These are phyloP conservation scores for Boletus pseudo-olivaceus DNA, from an alignment of 768 basidiomycete species.

Conservation along the genomic window DNA sequence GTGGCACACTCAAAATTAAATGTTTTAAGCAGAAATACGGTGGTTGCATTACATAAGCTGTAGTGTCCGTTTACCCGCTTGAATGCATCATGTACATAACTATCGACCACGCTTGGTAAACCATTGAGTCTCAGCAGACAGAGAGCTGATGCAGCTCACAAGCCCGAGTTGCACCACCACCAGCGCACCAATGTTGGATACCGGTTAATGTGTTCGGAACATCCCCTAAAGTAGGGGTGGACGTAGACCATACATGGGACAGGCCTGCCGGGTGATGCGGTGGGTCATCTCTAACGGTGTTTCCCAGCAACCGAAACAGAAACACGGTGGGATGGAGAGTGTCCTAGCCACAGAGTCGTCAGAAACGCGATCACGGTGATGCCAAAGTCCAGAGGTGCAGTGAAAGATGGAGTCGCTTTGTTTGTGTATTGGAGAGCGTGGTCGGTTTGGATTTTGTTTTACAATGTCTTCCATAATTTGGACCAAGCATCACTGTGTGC, in stretches of 20 bases:
- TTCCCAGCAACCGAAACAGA: background rate
- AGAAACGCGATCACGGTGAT: background rate
- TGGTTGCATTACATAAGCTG: constrained; percentile 15
- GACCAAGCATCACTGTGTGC: constrained; percentile 56
- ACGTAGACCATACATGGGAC: background rate
- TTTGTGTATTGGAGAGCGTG: constrained; percentile 42
- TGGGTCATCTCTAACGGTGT: background rate
- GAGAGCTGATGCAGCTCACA: background rate
- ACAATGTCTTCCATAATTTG: constrained; percentile 74
- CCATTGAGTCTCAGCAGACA: background rate
- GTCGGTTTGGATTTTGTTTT: constrained; percentile 61
- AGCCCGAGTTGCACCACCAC: background rate
- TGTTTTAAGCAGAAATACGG: background rate
- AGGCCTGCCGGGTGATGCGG: background rate
- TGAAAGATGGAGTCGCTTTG: constrained; percentile 21
- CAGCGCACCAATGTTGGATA: background rate
- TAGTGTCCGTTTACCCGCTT: background rate
- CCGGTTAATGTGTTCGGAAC: background rate
- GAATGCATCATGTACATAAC: background rate
- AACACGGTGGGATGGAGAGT: background rate
- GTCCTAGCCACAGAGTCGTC: background rate
- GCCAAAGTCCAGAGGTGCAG: background rate
- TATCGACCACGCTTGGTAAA: background rate
- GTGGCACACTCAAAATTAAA: background rate
- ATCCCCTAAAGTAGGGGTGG: background rate